Percentiles rank a stretch among this genome's conserved stretches.
phyloP scores from a whole-genome alignment of 352 stramenopile genomes.

The Globisporangium viniferum region DNA sequence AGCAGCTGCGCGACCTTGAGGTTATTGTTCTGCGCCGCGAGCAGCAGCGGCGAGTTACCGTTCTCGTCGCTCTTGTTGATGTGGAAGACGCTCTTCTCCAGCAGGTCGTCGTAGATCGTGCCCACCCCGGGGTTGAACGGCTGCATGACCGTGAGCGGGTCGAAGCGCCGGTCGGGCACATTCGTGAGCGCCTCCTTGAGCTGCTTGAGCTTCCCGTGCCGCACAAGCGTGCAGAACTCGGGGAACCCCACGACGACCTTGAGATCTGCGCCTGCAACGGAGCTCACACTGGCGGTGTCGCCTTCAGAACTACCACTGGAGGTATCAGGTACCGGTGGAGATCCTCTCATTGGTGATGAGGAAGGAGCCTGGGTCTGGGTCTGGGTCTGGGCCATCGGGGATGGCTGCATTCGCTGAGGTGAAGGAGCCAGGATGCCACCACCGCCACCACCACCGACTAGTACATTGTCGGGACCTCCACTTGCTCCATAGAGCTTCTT shows the following conservation, averaged over 20 bases:
- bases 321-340: neutral
- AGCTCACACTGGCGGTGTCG: conserved; percentile 7
- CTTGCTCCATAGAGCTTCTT: conserved; percentile 35
- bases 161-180: conserved; percentile 84
- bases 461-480: conserved; percentile 13
- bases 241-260: conserved; percentile 59
- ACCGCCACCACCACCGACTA: neutral
- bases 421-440: neutral
- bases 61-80: conserved; percentile 89
- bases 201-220: conserved; percentile 86
- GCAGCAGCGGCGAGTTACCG: conserved; percentile 87
- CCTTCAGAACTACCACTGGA: neutral
- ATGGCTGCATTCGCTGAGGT: conserved; percentile 4
- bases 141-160: conserved; percentile 62
- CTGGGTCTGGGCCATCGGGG: neutral
- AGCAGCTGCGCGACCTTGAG: conserved; percentile 89
- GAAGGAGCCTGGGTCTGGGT: neutral
- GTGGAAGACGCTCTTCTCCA: conserved; percentile 89
- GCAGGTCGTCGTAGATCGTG: conserved; percentile 88
- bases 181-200: conserved; percentile 86
- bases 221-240: conserved; percentile 80
- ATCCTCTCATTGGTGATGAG: neutral
- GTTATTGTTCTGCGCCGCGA: conserved; percentile 88
- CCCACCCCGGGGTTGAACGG: conserved; percentile 80
- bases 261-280: conserved; percentile 15